phyloP scores from a whole-genome alignment of 176 grass and related monocot species.

The Paspalum vaginatum region DNA sequence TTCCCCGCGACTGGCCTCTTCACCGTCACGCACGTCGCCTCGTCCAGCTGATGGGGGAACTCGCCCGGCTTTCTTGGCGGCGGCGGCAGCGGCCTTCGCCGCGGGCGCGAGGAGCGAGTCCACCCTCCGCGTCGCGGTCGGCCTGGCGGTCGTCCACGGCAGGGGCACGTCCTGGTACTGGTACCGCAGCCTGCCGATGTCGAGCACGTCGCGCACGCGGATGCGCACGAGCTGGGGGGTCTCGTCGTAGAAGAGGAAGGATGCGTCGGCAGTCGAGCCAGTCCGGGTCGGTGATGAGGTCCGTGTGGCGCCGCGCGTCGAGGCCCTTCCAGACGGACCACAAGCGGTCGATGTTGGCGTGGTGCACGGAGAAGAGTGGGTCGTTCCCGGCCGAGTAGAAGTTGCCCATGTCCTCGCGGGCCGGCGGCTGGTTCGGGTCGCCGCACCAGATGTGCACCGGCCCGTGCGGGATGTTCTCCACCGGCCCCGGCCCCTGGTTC shows the following conservation, averaged over 20 bases:
- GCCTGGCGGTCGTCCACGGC: conserved; percentile 45
- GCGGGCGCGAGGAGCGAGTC: conserved; percentile 2
- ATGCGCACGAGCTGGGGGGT: conserved; percentile 50
- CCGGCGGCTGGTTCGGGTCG: conserved; percentile 41
- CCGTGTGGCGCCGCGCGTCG: conserved; percentile 33
- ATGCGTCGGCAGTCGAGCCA: conserved; percentile 65
- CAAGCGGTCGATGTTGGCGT: conserved; percentile 59
- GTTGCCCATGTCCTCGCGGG: conserved; percentile 60
- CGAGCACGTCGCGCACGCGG: conserved; percentile 56
- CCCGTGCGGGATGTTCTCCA: conserved; percentile 54
- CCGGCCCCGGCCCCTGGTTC: conserved; percentile 41
- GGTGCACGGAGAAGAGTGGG: conserved; percentile 64
- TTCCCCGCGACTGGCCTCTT: conserved; percentile 35
- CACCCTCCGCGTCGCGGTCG: conserved; percentile 7
- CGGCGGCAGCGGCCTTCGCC: not conserved
- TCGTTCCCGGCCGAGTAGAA: conserved; percentile 63
- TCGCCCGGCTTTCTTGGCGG: not conserved
- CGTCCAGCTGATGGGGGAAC: conserved; percentile 57
- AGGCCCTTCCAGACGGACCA: conserved; percentile 57
- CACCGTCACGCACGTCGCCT: conserved; percentile 35
- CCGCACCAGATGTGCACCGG: conserved; percentile 56
- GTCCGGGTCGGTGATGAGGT: conserved; percentile 55
- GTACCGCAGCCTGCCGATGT: conserved; percentile 42
- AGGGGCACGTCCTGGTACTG: conserved; percentile 57
- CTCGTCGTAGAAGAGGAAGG: conserved; percentile 76